Conservation (phyloP, 2,329 filamentous ascomycete genomes). For the Cadophora sp. region DNA sequence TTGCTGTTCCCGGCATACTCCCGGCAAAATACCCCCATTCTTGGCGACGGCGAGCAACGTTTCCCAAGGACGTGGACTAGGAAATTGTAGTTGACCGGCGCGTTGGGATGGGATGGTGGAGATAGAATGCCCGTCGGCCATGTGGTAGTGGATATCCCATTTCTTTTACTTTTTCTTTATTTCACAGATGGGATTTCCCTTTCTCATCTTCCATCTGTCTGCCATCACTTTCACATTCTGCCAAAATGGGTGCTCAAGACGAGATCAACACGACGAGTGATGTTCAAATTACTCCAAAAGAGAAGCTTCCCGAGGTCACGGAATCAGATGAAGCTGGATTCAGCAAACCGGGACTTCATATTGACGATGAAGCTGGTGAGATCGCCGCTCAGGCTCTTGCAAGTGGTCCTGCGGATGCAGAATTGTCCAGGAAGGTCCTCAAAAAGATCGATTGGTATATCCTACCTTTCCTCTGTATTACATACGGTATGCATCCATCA, state of each 20-base stretch:
- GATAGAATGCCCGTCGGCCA: not conserved
- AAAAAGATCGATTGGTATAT: conserved; percentile 38
- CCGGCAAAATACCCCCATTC: conserved; percentile 2
- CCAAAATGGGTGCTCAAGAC: conserved; percentile 20
- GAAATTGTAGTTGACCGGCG: not conserved
- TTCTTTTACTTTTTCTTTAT: not conserved
- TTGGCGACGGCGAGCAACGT: not conserved
- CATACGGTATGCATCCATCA: conserved; percentile 39
- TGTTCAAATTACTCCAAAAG: conserved; percentile 8
- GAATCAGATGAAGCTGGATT: conserved; percentile 22
- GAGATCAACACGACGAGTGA: conserved; percentile 15
- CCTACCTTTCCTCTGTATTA: conserved; percentile 33
- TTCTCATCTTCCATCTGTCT: not conserved
- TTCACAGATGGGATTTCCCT: not conserved
- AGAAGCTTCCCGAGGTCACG: conserved; percentile 22
- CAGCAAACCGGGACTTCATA: conserved; percentile 30
- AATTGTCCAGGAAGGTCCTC: conserved; percentile 34
- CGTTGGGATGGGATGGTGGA: not conserved
- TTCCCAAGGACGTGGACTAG: not conserved
- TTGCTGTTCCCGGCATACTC: conserved; percentile 2
- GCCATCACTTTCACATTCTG: not conserved
- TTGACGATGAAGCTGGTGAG: conserved; percentile 44
- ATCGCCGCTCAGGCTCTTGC: conserved; percentile 47
- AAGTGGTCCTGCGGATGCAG: conserved; percentile 36
- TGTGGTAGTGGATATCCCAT: conserved; percentile 3